phyloP scores from a whole-genome alignment of 2,329 filamentous ascomycete species.

The Fusarium sambucinum region DNA sequence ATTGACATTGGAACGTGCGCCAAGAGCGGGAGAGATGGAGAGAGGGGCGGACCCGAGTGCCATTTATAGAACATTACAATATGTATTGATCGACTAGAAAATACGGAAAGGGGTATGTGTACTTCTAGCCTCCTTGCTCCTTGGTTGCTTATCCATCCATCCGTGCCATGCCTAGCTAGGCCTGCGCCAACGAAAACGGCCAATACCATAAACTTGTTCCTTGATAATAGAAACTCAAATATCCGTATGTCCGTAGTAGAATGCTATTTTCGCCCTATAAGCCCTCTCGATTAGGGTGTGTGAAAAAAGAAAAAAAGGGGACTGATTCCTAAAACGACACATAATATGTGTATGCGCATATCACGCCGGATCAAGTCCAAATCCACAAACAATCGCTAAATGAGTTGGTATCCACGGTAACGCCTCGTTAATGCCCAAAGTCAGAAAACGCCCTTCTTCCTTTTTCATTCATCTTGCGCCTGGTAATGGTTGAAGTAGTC shows the following conservation, averaged over 20 bases:
- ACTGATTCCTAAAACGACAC: conserved; percentile 30
- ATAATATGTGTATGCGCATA: conserved; percentile 29
- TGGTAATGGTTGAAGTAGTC: conserved; percentile 47
- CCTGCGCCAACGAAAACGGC: conserved; percentile 6
- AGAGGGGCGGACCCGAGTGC: conserved; percentile 2
- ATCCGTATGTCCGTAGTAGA: conserved; percentile 12
- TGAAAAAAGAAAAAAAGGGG: conserved; percentile 14
- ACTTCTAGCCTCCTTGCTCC: conserved; percentile 41
- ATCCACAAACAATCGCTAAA: conserved; percentile 39
- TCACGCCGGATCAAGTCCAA: conserved; percentile 42
- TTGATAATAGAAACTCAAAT: conserved; percentile 17
- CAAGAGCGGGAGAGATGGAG: conserved; percentile 8
- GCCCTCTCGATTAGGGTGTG: conserved; percentile 11
- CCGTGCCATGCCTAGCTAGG: conserved; percentile 2
- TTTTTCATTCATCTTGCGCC: conserved; percentile 32
- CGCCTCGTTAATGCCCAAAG: conserved; percentile 32
- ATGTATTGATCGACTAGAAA: conserved; percentile 44
- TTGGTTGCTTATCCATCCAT: conserved; percentile 26
- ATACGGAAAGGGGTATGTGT: conserved; percentile 49
- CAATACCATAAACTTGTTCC: conserved; percentile 26
- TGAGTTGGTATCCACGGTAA: conserved; percentile 41
- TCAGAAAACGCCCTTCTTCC: conserved; percentile 40
- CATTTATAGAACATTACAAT: conserved; percentile 36
- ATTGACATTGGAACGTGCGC: conserved; percentile 9
- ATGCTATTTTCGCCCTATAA: conserved; percentile 20